phyloP scores from a whole-genome alignment of 768 basidiomycete genomes.

The Russula foetens region DNA sequence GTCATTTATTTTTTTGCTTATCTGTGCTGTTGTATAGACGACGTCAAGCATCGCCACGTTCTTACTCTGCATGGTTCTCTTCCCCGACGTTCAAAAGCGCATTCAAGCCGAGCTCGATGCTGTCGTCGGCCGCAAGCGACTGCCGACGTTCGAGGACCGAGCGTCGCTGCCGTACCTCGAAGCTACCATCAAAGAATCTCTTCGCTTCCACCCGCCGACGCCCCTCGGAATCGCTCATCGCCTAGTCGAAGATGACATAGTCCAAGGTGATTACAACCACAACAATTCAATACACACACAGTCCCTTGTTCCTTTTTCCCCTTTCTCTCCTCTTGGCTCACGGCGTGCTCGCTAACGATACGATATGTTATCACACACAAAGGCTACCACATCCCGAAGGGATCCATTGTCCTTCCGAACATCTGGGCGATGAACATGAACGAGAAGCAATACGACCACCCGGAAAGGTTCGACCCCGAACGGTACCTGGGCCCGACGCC shows the following conservation, averaged over 20 bases:
- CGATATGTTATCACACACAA: too few species aligned
- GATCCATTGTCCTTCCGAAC: constrained; percentile 28
- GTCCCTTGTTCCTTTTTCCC: too few species aligned
- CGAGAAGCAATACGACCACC: constrained; percentile 14
- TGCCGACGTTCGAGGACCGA: constrained; percentile 16
- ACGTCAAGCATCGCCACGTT: constrained; percentile 15
- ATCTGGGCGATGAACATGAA: constrained; percentile 25
- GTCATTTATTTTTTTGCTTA: not conserved
- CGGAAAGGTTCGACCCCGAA: constrained; percentile 12
- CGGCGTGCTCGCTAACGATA: too few species aligned
- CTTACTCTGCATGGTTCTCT: constrained; percentile 18
- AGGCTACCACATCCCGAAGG: constrained; percentile 30
- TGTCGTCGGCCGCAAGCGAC: constrained; percentile 15
- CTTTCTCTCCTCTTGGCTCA: too few species aligned
- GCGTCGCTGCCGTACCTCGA: constrained; percentile 16
- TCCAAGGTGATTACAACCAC: constrained; percentile 10
- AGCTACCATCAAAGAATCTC: constrained; percentile 18
- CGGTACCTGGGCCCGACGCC: constrained; percentile 10
- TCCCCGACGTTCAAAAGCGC: constrained; percentile 16
- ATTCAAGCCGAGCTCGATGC: constrained; percentile 16
- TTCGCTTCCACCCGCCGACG: constrained; percentile 19
- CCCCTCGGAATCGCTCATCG: constrained; percentile 26
- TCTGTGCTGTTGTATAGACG: not conserved
- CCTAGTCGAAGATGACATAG: constrained; percentile 28
- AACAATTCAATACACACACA: too few species aligned